Evolutionary conservation across 257 asterid species (phyloP), one percentile per base, ranked within the genome.

Genomic region (Lavandula angustifolia): DNA sequence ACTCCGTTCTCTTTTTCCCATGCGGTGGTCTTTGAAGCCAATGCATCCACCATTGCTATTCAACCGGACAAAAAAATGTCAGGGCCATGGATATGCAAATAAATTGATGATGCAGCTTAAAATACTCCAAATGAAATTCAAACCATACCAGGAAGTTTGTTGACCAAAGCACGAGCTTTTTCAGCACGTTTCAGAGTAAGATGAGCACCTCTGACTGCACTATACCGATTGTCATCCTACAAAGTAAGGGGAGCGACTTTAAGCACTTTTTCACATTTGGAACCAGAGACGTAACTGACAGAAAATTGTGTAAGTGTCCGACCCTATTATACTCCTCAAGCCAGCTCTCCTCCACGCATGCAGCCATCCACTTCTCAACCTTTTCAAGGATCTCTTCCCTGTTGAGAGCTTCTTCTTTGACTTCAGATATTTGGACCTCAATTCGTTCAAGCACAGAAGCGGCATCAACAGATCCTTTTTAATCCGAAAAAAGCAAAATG

Each of bases 341-440:
- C 99, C 99, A 94, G 77, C 96, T 84, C 85, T 94, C 97, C 76
- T 94, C 97, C 64, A 84, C 95, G 9, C 99, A 90, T 58, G 99
- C 96, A 32, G 85, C 76, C 75, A 87, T 87, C 99, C 99, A 94
- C 79, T 94, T 94, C 80, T 94, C 97, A 74, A 94, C 91, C 80
- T 79, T 94, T 71, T 94, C 99, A 46, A 94, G 97, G 65, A 90
- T 81, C 53, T 94, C 99, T 83, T 94, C 90, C 80, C 99, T 74
- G 83, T 81, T 62, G 38, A 90, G 85, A 56, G 99, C 96, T 75
- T 85, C 96, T 78, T 90, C 99, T 79, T 85, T 90, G 56, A 82
- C 91, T 80, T 78, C 80, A 57, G 92, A 79, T 80, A 94, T 84
- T 76, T 94, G 96, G 72, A 84, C 75, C 82, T 87, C 99, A 74